Evolutionary conservation across 148 eudicot species (phyloP).

Genomic region (Beta vulgaris): DNA sequence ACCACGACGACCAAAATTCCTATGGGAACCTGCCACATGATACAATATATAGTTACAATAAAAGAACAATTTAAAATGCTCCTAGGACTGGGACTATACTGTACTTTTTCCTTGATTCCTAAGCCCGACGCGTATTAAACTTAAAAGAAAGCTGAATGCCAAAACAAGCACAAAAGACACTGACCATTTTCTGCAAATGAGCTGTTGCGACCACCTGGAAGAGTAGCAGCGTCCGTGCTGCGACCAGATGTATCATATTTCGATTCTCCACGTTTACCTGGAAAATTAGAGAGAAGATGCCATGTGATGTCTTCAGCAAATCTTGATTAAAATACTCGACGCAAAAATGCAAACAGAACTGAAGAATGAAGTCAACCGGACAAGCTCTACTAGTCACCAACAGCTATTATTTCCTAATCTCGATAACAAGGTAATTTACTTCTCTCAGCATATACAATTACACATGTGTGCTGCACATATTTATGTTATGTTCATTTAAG

Average conservation of each 20-base stretch:
- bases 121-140: background rate
- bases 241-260: slow-evolving; percentile 45
- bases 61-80: background rate
- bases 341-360: background rate
- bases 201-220: slow-evolving; percentile 45
- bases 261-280: slow-evolving; percentile 47
- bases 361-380: background rate
- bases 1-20: slow-evolving; percentile 69
- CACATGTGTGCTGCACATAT: background rate
- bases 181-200: slow-evolving; percentile 51
- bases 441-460: background rate
- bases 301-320: background rate
- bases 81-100: background rate
- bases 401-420: background rate
- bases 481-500: background rate
- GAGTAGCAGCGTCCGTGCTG: slow-evolving; percentile 34
- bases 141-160: background rate
- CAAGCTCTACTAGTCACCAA: background rate
- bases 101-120: background rate
- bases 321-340: background rate
- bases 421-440: background rate
- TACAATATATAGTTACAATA: slow-evolving; percentile 10
- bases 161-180: slow-evolving; percentile 18
- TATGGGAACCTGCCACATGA: slow-evolving; percentile 53
- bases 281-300: background rate